Base-by-base conservation (phyloP, 2,329 filamentous ascomycete species). In the Septoria petroselini region DNA sequence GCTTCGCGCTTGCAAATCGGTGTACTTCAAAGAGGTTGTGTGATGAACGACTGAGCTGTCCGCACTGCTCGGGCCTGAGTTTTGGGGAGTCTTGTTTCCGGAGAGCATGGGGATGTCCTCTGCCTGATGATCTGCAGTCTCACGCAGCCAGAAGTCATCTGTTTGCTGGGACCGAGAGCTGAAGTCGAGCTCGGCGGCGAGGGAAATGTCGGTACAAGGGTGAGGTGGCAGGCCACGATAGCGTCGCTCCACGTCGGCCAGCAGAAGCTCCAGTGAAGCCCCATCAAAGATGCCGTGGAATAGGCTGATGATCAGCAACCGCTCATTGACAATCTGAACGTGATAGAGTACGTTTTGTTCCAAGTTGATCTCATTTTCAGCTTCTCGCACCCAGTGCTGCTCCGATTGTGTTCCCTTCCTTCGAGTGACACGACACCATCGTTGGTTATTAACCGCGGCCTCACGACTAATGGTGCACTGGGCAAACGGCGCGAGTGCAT, bases 251-350 rank as follows among this genome's bases (percentile, higher is more conserved):
- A 54, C 33, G 14, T 52, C 52, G 23, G 37, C 17, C 3, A 55
- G 31, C 15, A 55, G 19, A 11, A 55, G 45, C 19, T 55, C 49
- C 15, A 55, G 35, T 14, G 50, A 55, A 8, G 40, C 41, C 5
- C 50, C 49, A 38, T 55, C 53, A 17, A 55, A 55, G 19, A 55
- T 46, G 7, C 50, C 53, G 29, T 55, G 53, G 41, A 52, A 55
- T 6, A 53, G 50, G 9, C 42, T 49, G 41, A 55, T 27, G 7
- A 51, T 31, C 17, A 44, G 48, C 1, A 40, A 25, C 1, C 33
- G 34, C 11, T 27, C n/a, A 4, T 43, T 14, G 18, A 38, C n/a
- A 4, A 42, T 37, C 11, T 33, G 37, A 15, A 54, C 30, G 3
- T 27, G 9, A 19, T 41, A 41, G 9, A 54, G 35, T 15, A 21